Evolutionary conservation across 75 land plant species (phyloP).

Genomic region (Chamaecyparis obtusa): DNA sequence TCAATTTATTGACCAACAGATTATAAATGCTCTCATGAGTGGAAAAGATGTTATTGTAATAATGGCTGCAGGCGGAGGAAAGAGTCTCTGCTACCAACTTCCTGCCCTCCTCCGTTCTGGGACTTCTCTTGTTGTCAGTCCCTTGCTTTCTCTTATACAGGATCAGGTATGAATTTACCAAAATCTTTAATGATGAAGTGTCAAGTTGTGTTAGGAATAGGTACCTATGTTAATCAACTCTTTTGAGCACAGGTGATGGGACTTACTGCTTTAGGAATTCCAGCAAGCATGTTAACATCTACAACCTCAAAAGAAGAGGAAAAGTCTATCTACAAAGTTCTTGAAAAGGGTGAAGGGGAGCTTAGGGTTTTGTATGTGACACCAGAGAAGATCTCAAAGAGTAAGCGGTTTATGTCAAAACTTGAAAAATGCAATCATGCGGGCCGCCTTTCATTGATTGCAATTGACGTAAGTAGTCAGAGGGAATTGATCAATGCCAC

Average conservation of each 20-base stretch:
- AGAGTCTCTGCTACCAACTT: slow-evolving; percentile 97
- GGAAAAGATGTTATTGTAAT: slow-evolving; percentile 94
- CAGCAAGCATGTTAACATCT: slow-evolving; percentile 90
- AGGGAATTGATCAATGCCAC: neutral
- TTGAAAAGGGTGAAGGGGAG: slow-evolving; percentile 93
- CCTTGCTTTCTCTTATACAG: slow-evolving; percentile 92
- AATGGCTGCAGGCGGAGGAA: slow-evolving; percentile 99
- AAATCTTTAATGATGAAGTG: neutral
- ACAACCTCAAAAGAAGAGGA: slow-evolving; percentile 92
- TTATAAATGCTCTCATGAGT: slow-evolving; percentile 93
- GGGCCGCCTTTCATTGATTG: slow-evolving; percentile 87
- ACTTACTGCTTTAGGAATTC: slow-evolving; percentile 78
- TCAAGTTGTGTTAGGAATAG: slow-evolving; percentile 16
- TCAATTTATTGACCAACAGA: slow-evolving; percentile 39
- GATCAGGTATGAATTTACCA: slow-evolving; percentile 68
- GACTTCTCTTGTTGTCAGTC: slow-evolving; percentile 87
- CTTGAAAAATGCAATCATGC: slow-evolving; percentile 94
- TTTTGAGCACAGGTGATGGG: slow-evolving; percentile 82
- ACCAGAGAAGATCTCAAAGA: slow-evolving; percentile 97
- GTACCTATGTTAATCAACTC: neutral
- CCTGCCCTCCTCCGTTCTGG: slow-evolving; percentile 88
- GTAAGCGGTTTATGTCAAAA: slow-evolving; percentile 98
- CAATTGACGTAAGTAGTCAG: slow-evolving; percentile 75
- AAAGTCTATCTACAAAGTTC: slow-evolving; percentile 73
- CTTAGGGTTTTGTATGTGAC: slow-evolving; percentile 91